These are phyloP conservation scores for Botrytis cinerea DNA, from an alignment of 2,329 filamentous ascomycete species.

Conservation along the genomic window DNA sequence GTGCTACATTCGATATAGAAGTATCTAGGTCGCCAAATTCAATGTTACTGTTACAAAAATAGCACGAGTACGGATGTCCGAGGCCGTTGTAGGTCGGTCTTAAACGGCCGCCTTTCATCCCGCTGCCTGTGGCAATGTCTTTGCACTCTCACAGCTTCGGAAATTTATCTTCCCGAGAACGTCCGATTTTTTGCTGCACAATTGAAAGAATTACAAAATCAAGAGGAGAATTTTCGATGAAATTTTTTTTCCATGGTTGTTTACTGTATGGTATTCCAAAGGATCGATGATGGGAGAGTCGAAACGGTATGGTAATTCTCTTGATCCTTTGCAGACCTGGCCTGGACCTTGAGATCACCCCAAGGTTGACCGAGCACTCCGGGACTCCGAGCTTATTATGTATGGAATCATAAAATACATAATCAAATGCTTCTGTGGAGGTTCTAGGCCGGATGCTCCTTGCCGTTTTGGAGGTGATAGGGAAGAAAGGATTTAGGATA, in stretches of 20 bases:
- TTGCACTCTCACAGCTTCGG: background rate
- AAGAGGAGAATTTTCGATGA: background rate
- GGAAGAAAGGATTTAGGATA: background rate
- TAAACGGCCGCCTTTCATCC: background rate
- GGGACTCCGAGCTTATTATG: background rate
- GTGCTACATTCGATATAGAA: background rate
- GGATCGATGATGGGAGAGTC: background rate
- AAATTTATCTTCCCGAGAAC: background rate
- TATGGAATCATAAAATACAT: background rate
- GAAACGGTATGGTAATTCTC: background rate
- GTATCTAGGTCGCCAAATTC: background rate
- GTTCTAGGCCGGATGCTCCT: background rate
- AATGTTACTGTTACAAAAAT: background rate
- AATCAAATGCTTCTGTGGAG: background rate
- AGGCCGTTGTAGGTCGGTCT: background rate
- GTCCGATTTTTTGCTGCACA: background rate
- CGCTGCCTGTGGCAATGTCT: background rate
- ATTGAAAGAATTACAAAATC: background rate
- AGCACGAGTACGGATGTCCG: background rate
- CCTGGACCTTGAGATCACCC: conserved; percentile 8
- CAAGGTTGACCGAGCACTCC: conserved; percentile 13
- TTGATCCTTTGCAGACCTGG: background rate
- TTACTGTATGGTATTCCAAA: background rate
- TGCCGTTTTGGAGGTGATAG: background rate
- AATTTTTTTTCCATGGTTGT: background rate